Percentiles rank a stretch among this genome's conserved stretches.
Conservation (phyloP, 306 rosid species). For the Sicyos baderoa region DNA sequence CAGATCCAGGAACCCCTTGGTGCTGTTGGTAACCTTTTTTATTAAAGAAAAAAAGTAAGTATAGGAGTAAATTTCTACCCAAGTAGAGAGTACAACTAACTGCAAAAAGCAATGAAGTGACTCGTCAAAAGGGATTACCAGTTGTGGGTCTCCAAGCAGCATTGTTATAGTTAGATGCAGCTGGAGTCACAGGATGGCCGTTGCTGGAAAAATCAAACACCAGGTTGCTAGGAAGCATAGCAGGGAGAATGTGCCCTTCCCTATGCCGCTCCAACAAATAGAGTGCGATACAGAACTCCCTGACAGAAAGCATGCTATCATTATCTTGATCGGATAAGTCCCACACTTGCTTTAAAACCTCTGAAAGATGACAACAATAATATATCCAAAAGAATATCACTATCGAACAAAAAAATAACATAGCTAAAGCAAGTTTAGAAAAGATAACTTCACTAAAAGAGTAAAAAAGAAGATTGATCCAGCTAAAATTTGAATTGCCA, state of each 20-base stretch:
- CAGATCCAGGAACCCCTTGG: slow-evolving; percentile 50
- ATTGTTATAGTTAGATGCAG: slow-evolving; percentile 28
- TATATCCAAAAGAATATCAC: slow-evolving; percentile 29
- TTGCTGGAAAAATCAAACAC: slow-evolving; percentile 54
- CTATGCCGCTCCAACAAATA: slow-evolving; percentile 92
- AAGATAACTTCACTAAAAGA: background rate
- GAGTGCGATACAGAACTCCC: slow-evolving; percentile 88
- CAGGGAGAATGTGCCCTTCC: slow-evolving; percentile 85
- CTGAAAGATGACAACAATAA: slow-evolving; percentile 51
- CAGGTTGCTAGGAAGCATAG: slow-evolving; percentile 60
- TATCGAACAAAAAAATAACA: slow-evolving; percentile 24
- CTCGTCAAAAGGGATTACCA: slow-evolving; percentile 34
- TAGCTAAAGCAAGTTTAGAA: too few relatives aligned
- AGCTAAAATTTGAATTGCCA: background rate
- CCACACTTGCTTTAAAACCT: slow-evolving; percentile 97
- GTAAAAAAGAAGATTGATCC: background rate
- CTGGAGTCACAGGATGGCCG: slow-evolving; percentile 41
- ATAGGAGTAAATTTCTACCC: slow-evolving; percentile 15
- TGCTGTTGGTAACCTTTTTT: slow-evolving; percentile 58
- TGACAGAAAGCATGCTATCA: slow-evolving; percentile 95
- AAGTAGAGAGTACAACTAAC: background rate
- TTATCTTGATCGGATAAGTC: slow-evolving; percentile 98
- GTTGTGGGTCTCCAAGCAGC: slow-evolving; percentile 61
- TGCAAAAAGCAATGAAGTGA: slow-evolving; percentile 16
- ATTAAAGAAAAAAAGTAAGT: slow-evolving; percentile 20